Conservation (phyloP, 441 rosid species). For the Erodium moschatum region DNA sequence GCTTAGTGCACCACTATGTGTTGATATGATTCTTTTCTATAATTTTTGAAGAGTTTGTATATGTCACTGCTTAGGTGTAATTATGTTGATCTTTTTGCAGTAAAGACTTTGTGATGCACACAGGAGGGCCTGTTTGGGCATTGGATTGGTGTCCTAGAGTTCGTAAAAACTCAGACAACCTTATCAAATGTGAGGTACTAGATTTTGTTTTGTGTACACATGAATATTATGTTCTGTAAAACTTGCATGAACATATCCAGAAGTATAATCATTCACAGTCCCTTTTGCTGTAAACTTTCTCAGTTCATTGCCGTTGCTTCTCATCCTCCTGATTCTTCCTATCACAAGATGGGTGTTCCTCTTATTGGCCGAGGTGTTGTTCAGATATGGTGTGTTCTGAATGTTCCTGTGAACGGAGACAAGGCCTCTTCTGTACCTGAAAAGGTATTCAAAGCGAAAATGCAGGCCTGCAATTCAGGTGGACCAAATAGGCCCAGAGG, state of each 20-base stretch:
- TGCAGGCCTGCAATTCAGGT: neutral
- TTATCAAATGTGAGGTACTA: slow-evolving; percentile 57
- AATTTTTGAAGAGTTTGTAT: neutral
- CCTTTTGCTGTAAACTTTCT: slow-evolving; percentile 11
- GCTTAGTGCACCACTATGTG: neutral
- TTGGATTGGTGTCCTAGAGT: slow-evolving; percentile 86
- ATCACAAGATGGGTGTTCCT: slow-evolving; percentile 68
- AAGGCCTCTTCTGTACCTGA: slow-evolving; percentile 9
- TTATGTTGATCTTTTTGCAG: slow-evolving; percentile 37
- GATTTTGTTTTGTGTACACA: slow-evolving; percentile 10
- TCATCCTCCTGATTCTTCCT: slow-evolving; percentile 74
- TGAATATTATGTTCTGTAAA: neutral
- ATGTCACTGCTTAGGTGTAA: neutral
- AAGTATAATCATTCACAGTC: neutral
- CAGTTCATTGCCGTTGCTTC: slow-evolving; percentile 86
- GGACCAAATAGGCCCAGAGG: neutral
- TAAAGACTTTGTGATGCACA: slow-evolving; percentile 67
- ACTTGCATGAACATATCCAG: neutral
- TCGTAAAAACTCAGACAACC: slow-evolving; percentile 36
- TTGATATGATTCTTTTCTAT: neutral
- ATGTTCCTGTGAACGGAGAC: slow-evolving; percentile 30
- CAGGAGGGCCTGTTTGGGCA: slow-evolving; percentile 90
- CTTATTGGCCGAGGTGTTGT: slow-evolving; percentile 76
- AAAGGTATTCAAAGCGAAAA: neutral
- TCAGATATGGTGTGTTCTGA: slow-evolving; percentile 81